These are phyloP conservation scores for Irpex sp. DNA, from an alignment of 1,284 basidiomycete genomes.

Conservation along the genomic window DNA sequence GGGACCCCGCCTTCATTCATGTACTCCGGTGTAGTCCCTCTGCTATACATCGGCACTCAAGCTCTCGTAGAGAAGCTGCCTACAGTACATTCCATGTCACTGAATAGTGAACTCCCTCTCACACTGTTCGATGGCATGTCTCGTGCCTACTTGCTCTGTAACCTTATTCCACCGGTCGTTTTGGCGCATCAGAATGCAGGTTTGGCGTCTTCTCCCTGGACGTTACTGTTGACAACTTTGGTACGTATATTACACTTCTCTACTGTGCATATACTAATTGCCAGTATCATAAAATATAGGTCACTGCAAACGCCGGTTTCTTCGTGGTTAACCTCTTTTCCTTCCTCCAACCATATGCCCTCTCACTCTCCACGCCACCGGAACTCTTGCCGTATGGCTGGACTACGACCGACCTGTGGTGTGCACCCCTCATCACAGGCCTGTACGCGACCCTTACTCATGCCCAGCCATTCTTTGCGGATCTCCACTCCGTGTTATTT, in stretches of 20 bases:
- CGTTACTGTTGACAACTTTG: conserved; percentile 59
- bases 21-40: conserved; percentile 53
- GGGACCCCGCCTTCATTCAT: conserved; percentile 65
- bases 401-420: conserved; percentile 72
- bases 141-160: conserved; percentile 66
- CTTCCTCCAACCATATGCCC: conserved; percentile 58
- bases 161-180: conserved; percentile 61
- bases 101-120: conserved; percentile 56
- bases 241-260: conserved; percentile 32
- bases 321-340: conserved; percentile 66
- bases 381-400: conserved; percentile 70
- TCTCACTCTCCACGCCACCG: conserved; percentile 58
- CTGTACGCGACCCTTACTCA: conserved; percentile 72
- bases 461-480: conserved; percentile 71
- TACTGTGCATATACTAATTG: neutral
- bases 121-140: conserved; percentile 63
- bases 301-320: conserved; percentile 68
- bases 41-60: conserved; percentile 49
- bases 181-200: conserved; percentile 41
- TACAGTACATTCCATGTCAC: conserved; percentile 42
- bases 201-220: conserved; percentile 63
- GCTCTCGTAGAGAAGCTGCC: conserved; percentile 58
- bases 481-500: conserved; percentile 44
- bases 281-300: conserved; percentile 28
- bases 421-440: conserved; percentile 62